Conservation (phyloP, 2,329 filamentous ascomycete genomes). For the Alternaria panax region DNA sequence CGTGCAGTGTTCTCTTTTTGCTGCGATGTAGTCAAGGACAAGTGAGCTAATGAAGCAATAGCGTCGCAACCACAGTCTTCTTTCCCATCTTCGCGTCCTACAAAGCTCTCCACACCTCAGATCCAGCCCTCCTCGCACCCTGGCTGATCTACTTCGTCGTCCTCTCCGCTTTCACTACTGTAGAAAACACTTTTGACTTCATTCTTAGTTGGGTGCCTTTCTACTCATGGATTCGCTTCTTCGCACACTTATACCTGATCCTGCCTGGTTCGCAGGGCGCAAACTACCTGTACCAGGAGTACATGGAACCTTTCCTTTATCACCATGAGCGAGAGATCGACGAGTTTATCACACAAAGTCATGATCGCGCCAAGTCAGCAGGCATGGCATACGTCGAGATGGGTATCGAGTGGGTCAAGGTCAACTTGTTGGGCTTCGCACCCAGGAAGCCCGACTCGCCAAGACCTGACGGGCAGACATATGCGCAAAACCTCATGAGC, state of each 20-base stretch:
- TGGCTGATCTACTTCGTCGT: constrained; percentile 99
- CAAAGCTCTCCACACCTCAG: constrained; percentile 92
- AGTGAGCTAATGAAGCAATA: constrained; percentile 29
- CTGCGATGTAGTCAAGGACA: not conserved
- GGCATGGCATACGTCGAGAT: constrained; percentile 68
- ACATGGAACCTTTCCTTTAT: constrained; percentile 86
- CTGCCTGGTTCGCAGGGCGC: constrained; percentile 97
- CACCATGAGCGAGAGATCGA: constrained; percentile 91
- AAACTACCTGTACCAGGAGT: constrained; percentile 80
- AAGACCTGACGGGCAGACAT: constrained; percentile 61
- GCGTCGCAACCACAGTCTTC: constrained; percentile 74
- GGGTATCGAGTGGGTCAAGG: constrained; percentile 66
- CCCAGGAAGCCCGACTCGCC: constrained; percentile 56
- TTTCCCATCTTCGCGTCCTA: constrained; percentile 97
- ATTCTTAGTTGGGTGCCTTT: constrained; percentile 92
- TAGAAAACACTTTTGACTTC: constrained; percentile 88
- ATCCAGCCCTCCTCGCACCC: constrained; percentile 88
- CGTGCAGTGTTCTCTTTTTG: constrained; percentile 1
- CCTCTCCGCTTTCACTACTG: constrained; percentile 78
- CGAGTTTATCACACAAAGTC: constrained; percentile 80
- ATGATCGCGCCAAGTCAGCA: constrained; percentile 78
- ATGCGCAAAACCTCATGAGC: constrained; percentile 82
- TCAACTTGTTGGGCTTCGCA: constrained; percentile 79
- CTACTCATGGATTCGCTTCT: constrained; percentile 88
- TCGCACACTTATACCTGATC: constrained; percentile 91